Conservation (phyloP, 257 asterid species). For the Jaltomata sinuosa region DNA sequence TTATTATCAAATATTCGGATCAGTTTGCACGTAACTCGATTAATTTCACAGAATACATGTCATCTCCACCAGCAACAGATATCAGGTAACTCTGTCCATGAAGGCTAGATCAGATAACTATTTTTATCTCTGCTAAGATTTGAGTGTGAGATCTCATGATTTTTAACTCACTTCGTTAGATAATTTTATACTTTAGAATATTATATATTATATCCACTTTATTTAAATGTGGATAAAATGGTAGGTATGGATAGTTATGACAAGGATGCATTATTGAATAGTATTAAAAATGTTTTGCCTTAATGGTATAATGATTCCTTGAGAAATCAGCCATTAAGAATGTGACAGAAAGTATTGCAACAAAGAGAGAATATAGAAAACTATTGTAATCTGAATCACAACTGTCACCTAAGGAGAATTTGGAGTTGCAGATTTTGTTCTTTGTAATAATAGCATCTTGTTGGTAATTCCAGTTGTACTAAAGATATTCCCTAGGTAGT, state of each 20-base stretch:
- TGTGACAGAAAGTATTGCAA: not conserved
- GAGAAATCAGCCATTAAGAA: not conserved
- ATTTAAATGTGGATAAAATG: not conserved
- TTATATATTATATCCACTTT: not conserved
- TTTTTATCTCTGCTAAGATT: no score
- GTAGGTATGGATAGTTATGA: constrained; percentile 1
- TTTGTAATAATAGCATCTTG: not conserved
- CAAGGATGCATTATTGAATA: not conserved
- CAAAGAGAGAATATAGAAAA: not conserved
- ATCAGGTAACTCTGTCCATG: no score
- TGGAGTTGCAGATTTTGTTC: not conserved
- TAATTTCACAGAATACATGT: not conserved
- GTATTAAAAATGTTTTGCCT: not conserved
- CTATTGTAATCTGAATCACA: not conserved
- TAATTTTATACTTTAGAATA: not conserved
- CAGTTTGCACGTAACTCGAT: accelerated
- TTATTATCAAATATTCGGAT: accelerated
- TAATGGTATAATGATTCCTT: not conserved
- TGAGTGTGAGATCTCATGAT: not conserved
- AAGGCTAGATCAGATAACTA: not conserved
- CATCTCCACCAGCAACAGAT: no score
- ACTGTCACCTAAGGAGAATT: not conserved
- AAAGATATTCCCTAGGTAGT: not conserved
- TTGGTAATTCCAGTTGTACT: not conserved
- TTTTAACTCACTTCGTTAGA: not conserved